Evolutionary conservation across 2,329 filamentous ascomycete genomes (phyloP).

Genomic region (Diaporthe velutina): DNA sequence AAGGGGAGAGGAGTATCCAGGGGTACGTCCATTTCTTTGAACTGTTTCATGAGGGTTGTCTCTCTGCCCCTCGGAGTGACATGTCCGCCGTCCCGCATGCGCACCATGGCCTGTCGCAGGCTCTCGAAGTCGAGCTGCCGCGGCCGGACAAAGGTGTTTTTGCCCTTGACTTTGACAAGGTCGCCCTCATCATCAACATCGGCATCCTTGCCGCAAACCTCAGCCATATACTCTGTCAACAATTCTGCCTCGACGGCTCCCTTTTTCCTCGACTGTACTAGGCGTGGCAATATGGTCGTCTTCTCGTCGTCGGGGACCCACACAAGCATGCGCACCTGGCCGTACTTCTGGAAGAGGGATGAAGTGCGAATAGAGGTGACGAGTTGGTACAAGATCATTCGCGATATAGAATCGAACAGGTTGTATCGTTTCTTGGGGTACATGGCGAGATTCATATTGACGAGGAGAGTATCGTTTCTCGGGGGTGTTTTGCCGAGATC

Average conservation of each 20-base stretch:
- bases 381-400: constrained; percentile 73
- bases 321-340: constrained; percentile 82
- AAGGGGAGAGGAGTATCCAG: constrained; percentile 40
- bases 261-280: constrained; percentile 67
- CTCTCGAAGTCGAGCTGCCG: constrained; percentile 61
- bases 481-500: constrained; percentile 47
- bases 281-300: constrained; percentile 69
- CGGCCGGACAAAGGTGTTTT: constrained; percentile 55
- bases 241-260: constrained; percentile 71
- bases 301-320: constrained; percentile 77
- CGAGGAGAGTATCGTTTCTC: constrained; percentile 80
- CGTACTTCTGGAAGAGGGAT: constrained; percentile 78
- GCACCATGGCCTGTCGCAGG: constrained; percentile 51
- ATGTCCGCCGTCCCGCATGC: constrained; percentile 61
- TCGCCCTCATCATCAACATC: constrained; percentile 9
- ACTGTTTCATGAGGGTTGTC: constrained; percentile 46
- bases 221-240: constrained; percentile 68
- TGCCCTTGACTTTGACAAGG: not conserved
- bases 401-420: constrained; percentile 67
- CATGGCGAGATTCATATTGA: constrained; percentile 76
- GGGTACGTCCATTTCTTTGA: constrained; percentile 43
- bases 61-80: constrained; percentile 60
- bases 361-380: constrained; percentile 69
- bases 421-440: constrained; percentile 64
- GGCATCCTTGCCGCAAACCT: constrained; percentile 64